These are phyloP conservation scores for Astragalus glycyphyllos DNA, from an alignment of 306 rosid genomes.

Conservation along the genomic window DNA sequence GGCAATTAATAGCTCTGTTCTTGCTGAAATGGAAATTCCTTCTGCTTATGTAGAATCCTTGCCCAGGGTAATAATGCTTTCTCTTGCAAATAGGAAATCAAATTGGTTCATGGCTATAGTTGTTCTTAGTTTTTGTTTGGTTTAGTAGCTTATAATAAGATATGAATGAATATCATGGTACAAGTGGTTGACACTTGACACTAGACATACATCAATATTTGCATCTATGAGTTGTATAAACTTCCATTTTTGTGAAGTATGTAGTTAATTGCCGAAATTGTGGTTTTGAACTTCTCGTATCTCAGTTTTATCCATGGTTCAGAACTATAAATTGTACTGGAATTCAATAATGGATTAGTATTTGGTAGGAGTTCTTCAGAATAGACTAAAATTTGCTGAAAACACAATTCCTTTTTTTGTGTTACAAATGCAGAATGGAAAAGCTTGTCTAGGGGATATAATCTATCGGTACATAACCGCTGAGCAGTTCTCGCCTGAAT, in stretches of 20 bases:
- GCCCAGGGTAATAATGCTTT: constrained; percentile 76
- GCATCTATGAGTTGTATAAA: constrained; percentile 20
- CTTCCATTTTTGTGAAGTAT: constrained; percentile 3
- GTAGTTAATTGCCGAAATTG: not conserved
- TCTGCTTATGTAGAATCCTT: constrained; percentile 65
- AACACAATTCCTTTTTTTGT: constrained; percentile 5
- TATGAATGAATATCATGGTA: not conserved
- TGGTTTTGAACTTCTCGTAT: not conserved
- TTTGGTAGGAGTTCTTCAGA: constrained; percentile 3
- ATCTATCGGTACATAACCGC: constrained; percentile 81
- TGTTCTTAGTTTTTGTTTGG: constrained; percentile 8
- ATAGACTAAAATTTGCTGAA: constrained; percentile 10
- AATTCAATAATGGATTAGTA: not conserved
- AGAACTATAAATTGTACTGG: not conserved
- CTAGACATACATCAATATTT: not conserved
- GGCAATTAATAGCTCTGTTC: constrained; percentile 87
- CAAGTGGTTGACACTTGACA: not conserved
- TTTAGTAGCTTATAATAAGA: not conserved
- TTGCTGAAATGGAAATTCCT: constrained; percentile 93
- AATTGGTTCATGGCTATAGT: not conserved
- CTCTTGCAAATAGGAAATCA: constrained; percentile 1
- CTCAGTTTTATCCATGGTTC: constrained; percentile 7
- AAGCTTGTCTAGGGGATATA: constrained; percentile 85
- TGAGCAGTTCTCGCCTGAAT: constrained; percentile 72
- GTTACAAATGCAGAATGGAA: constrained; percentile 70